A percentile compares a stretch with the other conserved stretches of the same genome.
These are phyloP conservation scores for Candida glaebosa DNA, from an alignment of 805 yeast species.

Conservation along the genomic window DNA sequence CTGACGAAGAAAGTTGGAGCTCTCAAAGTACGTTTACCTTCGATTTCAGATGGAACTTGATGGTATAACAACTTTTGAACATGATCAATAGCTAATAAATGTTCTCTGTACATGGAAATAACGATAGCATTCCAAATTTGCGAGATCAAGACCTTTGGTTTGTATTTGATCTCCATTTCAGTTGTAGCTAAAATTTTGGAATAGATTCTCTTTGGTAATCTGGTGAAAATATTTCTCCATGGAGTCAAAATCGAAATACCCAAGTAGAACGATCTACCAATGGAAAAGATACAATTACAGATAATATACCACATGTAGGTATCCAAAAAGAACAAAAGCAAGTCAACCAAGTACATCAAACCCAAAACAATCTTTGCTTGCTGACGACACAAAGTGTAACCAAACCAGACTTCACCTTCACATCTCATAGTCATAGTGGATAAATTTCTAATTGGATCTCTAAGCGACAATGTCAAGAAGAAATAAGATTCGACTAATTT, in stretches of 20 bases:
- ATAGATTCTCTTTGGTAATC: conserved; percentile 98
- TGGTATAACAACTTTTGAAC: conserved; percentile 96
- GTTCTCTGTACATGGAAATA: conserved; percentile 99
- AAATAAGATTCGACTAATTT: conserved; percentile 88
- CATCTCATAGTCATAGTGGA: conserved; percentile 89
- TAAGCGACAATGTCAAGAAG: conserved; percentile 81
- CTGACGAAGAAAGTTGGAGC: conserved; percentile 99
- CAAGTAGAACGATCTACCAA: conserved; percentile 96
- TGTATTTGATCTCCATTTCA: conserved; percentile 98
- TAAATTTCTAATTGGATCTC: conserved; percentile 92
- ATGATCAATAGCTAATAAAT: conserved; percentile 94
- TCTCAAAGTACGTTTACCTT: conserved; percentile 96
- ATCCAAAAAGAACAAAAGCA: conserved; percentile 96
- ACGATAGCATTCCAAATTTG: conserved; percentile 99
- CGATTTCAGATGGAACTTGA: conserved; percentile 97
- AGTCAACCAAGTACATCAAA: conserved; percentile 88
- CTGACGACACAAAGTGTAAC: conserved; percentile 66
- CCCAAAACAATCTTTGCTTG: conserved; percentile 90
- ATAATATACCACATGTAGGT: conserved; percentile 98
- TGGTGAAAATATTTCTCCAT: conserved; percentile 97
- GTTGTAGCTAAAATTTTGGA: conserved; percentile 96
- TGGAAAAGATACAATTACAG: conserved; percentile 90
- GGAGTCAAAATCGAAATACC: conserved; percentile 99
- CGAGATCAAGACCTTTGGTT: conserved; percentile 95
- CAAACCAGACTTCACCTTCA: conserved; percentile 92